These are phyloP conservation scores for Diutina pseudorugosa DNA, from an alignment of 1,139 yeast genomes.

Conservation along the genomic window DNA sequence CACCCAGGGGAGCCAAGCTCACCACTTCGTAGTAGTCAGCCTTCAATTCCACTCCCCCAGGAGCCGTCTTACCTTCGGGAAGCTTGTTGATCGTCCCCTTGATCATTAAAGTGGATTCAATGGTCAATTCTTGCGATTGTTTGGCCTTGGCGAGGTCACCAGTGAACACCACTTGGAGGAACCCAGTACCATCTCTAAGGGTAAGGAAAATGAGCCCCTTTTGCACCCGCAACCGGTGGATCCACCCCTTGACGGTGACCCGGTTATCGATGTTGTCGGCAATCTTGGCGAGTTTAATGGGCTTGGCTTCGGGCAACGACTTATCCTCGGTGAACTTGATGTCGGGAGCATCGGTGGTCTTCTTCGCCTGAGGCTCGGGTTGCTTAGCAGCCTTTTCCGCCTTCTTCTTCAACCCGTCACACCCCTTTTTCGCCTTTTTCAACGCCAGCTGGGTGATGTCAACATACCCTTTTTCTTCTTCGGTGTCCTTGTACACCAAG, in stretches of 20 bases:
- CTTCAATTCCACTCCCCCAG: slow-evolving; percentile 90
- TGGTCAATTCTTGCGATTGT: slow-evolving; percentile 71
- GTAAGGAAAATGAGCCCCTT: slow-evolving; percentile 88
- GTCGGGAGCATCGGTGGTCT: slow-evolving; percentile 62
- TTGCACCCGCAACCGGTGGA: slow-evolving; percentile 86
- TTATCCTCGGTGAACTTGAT: slow-evolving; percentile 64
- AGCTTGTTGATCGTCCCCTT: slow-evolving; percentile 73
- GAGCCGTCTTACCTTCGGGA: slow-evolving; percentile 95
- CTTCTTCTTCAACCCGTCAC: slow-evolving; percentile 83
- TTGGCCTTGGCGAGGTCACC: slow-evolving; percentile 91
- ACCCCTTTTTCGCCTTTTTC: slow-evolving; percentile 95
- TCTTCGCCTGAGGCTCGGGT: slow-evolving; percentile 50
- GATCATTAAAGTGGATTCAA: slow-evolving; percentile 73
- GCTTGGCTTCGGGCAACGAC: slow-evolving; percentile 57
- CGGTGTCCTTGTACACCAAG: slow-evolving; percentile 53
- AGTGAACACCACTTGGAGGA: slow-evolving; percentile 70
- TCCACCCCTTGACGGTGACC: slow-evolving; percentile 83
- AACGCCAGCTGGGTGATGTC: slow-evolving; percentile 88
- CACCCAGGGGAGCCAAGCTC: slow-evolving; percentile 94
- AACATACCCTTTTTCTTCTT: slow-evolving; percentile 41
- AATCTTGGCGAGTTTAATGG: slow-evolving; percentile 50
- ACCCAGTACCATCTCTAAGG: slow-evolving; percentile 92
- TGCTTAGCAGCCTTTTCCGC: slow-evolving; percentile 66
- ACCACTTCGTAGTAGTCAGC: slow-evolving; percentile 84
- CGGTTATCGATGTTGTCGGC: slow-evolving; percentile 46